phyloP scores from a whole-genome alignment of 768 basidiomycete genomes.

The Porphyrellus cyaneotinctus region DNA sequence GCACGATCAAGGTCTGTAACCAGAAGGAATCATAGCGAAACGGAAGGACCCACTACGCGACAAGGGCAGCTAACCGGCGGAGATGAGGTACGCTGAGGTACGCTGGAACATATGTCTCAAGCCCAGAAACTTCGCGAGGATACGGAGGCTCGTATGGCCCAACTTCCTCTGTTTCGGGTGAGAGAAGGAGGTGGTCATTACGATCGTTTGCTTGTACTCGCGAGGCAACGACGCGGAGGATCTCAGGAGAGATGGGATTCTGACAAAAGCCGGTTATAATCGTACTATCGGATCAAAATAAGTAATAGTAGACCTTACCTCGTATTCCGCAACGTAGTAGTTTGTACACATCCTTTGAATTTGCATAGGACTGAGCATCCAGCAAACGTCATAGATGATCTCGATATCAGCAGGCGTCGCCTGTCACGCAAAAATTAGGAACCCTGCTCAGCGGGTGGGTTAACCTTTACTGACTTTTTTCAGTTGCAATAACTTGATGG shows the following conservation, averaged over 20 bases:
- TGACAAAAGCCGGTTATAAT: constrained; percentile 28
- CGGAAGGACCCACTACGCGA: constrained; percentile 46
- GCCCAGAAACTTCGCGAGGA: constrained; percentile 89
- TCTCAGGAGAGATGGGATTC: constrained; percentile 97
- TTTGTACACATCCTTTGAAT: constrained; percentile 99
- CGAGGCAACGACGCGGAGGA: constrained; percentile 92
- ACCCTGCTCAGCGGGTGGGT: constrained; percentile 3
- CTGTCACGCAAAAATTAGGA: constrained; percentile 36
- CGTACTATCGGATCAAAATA: not conserved
- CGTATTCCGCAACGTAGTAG: constrained; percentile 98
- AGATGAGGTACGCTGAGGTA: constrained; percentile 89
- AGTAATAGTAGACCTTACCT: constrained; percentile 49
- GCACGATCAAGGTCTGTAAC: constrained; percentile 1
- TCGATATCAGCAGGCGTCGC: constrained; percentile 94
- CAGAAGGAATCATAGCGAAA: not conserved
- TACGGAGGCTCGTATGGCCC: constrained; percentile 92
- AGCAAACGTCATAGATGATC: constrained; percentile 99
- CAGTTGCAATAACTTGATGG: constrained; percentile 93
- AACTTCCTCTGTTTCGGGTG: constrained; percentile 96
- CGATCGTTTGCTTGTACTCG: constrained; percentile 95
- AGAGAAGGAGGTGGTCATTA: constrained; percentile 92
- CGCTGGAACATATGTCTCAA: constrained; percentile 95
- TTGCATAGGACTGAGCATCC: constrained; percentile 99
- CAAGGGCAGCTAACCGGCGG: constrained; percentile 80
- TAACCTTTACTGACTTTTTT: constrained; percentile 70